Conservation (phyloP, 345 rosid genomes). For the Eucalyptus marginata region DNA sequence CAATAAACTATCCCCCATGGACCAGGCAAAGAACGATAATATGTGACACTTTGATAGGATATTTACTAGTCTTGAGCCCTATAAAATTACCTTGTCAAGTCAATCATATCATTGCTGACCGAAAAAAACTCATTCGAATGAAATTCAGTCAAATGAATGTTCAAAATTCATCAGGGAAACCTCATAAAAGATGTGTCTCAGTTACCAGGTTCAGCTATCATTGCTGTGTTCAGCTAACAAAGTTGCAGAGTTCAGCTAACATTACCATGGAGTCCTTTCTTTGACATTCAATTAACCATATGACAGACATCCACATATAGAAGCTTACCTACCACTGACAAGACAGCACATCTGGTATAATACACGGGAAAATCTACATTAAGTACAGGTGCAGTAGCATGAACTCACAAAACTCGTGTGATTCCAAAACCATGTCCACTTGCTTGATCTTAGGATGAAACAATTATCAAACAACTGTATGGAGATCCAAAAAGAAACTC, state of each 20-base stretch:
- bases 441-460: not conserved
- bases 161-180: not conserved
- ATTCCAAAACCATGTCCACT: not conserved
- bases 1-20: not conserved
- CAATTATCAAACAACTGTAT: not conserved
- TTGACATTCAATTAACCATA: not conserved
- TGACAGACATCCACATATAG: not conserved
- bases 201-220: not conserved
- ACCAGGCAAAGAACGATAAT: not conserved
- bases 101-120: not conserved
- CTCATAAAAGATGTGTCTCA: not conserved
- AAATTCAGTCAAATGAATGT: not conserved
- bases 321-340: not conserved
- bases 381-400: not conserved
- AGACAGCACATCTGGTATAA: not conserved
- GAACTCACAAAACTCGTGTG: not conserved
- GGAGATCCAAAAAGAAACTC: not conserved
- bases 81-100: not conserved
- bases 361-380: not conserved
- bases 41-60: not conserved
- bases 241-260: not conserved
- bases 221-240: not conserved
- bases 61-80: not conserved
- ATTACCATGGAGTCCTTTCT: not conserved
- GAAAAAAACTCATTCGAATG: not conserved